Percentiles rank a stretch among this genome's conserved stretches.
Conservation (phyloP, 2,329 filamentous ascomycete species). For the Epichloe sp. region DNA sequence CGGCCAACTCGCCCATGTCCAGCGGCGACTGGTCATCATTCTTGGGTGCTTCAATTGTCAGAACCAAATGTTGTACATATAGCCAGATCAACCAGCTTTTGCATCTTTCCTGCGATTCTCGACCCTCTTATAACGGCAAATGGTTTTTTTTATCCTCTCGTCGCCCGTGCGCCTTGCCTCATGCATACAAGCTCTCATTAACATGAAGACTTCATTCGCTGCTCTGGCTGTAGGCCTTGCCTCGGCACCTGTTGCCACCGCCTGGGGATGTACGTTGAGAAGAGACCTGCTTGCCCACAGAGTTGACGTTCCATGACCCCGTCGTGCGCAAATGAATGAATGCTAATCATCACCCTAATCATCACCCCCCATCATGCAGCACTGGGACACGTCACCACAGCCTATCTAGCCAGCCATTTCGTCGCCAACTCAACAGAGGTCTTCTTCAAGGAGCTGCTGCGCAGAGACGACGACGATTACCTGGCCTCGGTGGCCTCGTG, state of each 20-base stretch:
- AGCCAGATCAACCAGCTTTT: neutral
- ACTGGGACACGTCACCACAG: constrained; percentile 53
- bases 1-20: neutral
- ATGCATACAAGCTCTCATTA: neutral
- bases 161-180: neutral
- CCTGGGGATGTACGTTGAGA: constrained; percentile 29
- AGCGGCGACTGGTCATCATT: no score
- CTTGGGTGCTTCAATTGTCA: no score
- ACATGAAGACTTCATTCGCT: constrained; percentile 21
- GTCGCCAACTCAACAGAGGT: constrained; percentile 41
- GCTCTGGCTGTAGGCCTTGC: constrained; percentile 18
- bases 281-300: neutral
- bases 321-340: neutral
- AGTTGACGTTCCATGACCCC: neutral
- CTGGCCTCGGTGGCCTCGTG: constrained; percentile 52
- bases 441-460: constrained; percentile 45
- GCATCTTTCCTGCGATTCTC: neutral
- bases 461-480: constrained; percentile 41
- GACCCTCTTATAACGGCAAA: neutral
- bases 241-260: constrained; percentile 21
- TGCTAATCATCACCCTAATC: neutral
- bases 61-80: neutral
- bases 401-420: constrained; percentile 48
- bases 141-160: neutral
- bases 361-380: constrained; percentile 20